A percentile compares a stretch with the other conserved stretches of the same genome.
Conservation (phyloP, 2,329 filamentous ascomycete genomes). For the Paecilomyces dactylethromorphus region DNA sequence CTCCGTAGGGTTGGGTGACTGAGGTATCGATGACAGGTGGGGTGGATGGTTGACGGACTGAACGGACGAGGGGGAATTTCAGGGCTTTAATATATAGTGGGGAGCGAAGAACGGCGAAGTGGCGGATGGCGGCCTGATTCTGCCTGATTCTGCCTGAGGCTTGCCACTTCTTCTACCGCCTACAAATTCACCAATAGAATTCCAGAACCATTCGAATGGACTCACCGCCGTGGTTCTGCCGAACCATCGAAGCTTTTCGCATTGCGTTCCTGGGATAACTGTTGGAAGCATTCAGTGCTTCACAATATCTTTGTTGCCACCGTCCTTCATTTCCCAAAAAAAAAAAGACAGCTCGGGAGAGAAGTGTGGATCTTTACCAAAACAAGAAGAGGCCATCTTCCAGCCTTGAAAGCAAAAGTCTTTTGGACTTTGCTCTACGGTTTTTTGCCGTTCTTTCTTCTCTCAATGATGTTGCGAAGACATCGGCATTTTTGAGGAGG, state of each 20-base stretch:
- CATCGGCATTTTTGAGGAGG: neutral
- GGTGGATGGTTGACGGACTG: constrained; percentile 14
- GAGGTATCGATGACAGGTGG: constrained; percentile 2
- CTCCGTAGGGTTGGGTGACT: neutral
- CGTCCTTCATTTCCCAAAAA: neutral
- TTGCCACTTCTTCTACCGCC: constrained; percentile 4
- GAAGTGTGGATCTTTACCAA: neutral
- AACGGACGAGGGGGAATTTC: constrained; percentile 15
- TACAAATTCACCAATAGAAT: neutral
- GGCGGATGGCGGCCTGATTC: constrained; percentile 10
- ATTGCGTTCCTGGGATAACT: neutral
- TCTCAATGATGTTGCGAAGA: neutral
- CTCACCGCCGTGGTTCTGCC: neutral
- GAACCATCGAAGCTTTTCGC: neutral
- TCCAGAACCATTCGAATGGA: constrained; percentile 2
- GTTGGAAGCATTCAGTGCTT: neutral
- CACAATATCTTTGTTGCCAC: neutral
- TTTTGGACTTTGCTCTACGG: neutral
- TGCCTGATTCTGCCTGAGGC: constrained; percentile 19
- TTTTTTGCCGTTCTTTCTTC: neutral
- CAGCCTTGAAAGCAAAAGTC: neutral
- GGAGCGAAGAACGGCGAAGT: constrained; percentile 1
- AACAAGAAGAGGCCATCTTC: no score
- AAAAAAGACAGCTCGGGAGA: neutral
- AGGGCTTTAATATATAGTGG: constrained; percentile 15